Base-by-base conservation (phyloP, 2,329 filamentous ascomycete species). In the Fusarium goolgardi region DNA sequence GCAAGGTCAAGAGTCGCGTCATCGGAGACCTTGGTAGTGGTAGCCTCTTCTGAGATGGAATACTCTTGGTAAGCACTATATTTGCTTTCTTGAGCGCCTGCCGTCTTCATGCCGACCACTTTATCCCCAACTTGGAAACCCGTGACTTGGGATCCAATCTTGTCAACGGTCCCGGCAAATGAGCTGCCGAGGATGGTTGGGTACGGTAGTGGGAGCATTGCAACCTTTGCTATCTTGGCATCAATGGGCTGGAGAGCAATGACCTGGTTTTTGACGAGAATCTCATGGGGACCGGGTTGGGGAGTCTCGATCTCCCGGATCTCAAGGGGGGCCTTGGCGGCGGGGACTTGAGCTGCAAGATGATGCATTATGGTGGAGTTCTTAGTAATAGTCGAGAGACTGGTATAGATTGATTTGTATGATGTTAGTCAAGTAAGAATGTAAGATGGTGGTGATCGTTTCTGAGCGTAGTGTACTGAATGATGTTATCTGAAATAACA, bases 241-340 rank as follows among this genome's bases (percentile, higher is more conserved):
- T 70, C 67, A 18, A 70, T 29, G 6, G 67, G 67, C 21, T 70
- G 67, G 18, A 70, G 46, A 3, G 67, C 67, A 16, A 70, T 68
- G 32, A 62, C 54, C 6, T 68, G 50, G 50, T 68, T 70, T 23
- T 70, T 70, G 29, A 70, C 55, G 12, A 70, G 67, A 7, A 70
- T 35, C 23, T 70, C 67, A 20, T 63, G 40, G 6, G 59, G 63
- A n/a, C 67, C 67, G 15, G 63, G 67, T 15, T 68, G 31, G 6
- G 67, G 63, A 7, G 63, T 70, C 10, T 70, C 59, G 15, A 70
- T 55, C 16, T 70, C 63, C 12, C 40, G 41, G 6, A 70, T 35
- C 25, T 44, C 53, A 0, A 70, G 51, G 15, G 53, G 52, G 5
- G 63, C 67, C 60, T 68, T 70, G 8, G 67, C 59, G 31, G 63